Evolutionary conservation across 192 early-diverging fungal genomes (phyloP), one percentile per base, ranked within the genome.

Genomic region (Rhizoclosmatium globosum): DNA sequence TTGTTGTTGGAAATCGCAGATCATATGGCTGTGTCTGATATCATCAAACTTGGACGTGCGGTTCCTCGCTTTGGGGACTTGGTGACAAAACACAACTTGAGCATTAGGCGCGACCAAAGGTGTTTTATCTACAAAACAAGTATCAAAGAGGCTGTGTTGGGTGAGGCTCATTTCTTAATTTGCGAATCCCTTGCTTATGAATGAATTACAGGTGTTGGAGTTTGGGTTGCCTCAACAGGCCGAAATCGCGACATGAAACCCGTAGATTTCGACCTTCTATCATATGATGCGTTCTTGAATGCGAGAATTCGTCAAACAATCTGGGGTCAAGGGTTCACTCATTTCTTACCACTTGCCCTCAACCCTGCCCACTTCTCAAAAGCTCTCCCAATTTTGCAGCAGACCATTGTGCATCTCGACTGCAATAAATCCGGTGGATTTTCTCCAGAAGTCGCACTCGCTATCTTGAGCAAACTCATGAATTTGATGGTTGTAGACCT

Each of bases 401-500:
- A 74, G 46, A 44, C 2, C 23, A 11, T 68, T 15, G 15, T 48
- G 38, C 11, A 53, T 2, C 44, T 57, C 3, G 47, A 50, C 47
- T 48, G 21, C 21, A 38, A 45, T 13, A 57, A 7, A 45, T 31
- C 45, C 2, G 23, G 19, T 47, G 23, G 31, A n/a, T 64, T 61
- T 61, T 47, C 61, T 46, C 80, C 80, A 3, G n/a, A 11, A 23
- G 60, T 64, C 2, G 80, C 31, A 2, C 7, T 71, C 23, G 31
- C 39, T 3, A 67, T 77, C 23, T 45, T 81, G 58, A 17, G 3
- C 46, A 68, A 62, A 47, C 59, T 76, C 57, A 69, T 81, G 74
- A 81, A 81, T 60, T 48, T 64, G 59, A 76, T 81, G 66, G 65
- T 81, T 3, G 80, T 81, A 23, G 64, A 77, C 56, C 45, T 81